Evolutionary conservation across 371 early-diverging fungal genomes (phyloP).

Genomic region (Haplosporangium sp.): DNA sequence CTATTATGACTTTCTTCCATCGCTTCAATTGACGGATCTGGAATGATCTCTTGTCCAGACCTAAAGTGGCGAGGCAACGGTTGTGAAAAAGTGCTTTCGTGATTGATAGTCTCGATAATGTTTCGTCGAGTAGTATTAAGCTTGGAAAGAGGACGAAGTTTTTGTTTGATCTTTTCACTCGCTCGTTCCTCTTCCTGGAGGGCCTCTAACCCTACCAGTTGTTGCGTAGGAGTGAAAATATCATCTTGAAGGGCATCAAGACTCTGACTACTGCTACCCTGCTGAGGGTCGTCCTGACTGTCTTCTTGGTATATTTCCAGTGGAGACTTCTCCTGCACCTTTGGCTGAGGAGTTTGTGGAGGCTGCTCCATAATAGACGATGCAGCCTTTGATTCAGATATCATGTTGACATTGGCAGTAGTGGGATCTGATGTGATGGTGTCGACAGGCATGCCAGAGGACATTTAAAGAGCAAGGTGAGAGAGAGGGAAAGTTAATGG

Average conservation of each 20-base stretch:
- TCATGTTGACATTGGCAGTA: no score
- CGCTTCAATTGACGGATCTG: no score
- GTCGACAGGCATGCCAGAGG: no score
- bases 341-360: background rate
- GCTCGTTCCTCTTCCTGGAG: constrained; percentile 28
- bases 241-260: background rate
- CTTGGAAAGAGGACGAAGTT: constrained; percentile 21
- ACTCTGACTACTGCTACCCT: background rate
- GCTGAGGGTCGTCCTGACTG: background rate
- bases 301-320: background rate
- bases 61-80: background rate
- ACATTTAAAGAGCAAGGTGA: no score
- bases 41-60: background rate
- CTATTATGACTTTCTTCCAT: no score
- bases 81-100: constrained; percentile 6
- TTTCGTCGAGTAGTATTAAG: constrained; percentile 15
- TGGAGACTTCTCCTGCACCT: background rate
- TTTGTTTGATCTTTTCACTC: constrained; percentile 32
- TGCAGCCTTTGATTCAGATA: background rate
- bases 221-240: background rate
- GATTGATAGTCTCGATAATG: constrained; percentile 1
- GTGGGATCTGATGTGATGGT: no score
- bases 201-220: constrained; percentile 24
- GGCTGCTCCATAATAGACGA: no score
- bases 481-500: no score